A percentile compares a stretch with the other conserved stretches of the same genome.
Evolutionary conservation across 1,284 basidiomycete genomes (phyloP).

Genomic region (Leccinum fallax): DNA sequence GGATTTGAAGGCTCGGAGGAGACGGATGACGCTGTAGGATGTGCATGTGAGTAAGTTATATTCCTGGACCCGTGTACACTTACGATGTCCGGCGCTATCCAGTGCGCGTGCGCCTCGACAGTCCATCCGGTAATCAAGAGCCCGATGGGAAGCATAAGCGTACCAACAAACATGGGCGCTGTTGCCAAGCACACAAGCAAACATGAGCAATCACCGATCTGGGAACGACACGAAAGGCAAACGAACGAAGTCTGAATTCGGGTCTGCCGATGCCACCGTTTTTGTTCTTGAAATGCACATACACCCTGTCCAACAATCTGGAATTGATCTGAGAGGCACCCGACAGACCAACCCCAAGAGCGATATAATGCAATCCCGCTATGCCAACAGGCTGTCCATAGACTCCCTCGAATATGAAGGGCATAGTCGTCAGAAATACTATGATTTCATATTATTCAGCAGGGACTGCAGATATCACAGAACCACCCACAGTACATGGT

Average conservation of each 20-base stretch:
- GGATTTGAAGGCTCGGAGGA: too few species aligned
- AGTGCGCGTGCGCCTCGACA: slow-evolving; percentile 54
- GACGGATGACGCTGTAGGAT: too few species aligned
- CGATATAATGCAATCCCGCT: slow-evolving; percentile 59
- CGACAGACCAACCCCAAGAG: slow-evolving; percentile 49
- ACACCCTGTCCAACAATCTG: slow-evolving; percentile 49
- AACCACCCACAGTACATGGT: slow-evolving; percentile 52
- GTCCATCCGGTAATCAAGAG: slow-evolving; percentile 70
- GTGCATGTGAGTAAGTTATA: too few species aligned
- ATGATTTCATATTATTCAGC: slow-evolving; percentile 26
- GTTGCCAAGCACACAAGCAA: background rate
- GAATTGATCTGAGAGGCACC: slow-evolving; percentile 52
- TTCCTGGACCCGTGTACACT: slow-evolving; percentile 20
- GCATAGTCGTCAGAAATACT: slow-evolving; percentile 69
- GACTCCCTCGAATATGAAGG: slow-evolving; percentile 54
- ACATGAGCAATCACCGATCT: slow-evolving; percentile 1
- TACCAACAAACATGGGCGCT: slow-evolving; percentile 65
- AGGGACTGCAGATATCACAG: background rate
- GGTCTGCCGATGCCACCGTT: slow-evolving; percentile 51
- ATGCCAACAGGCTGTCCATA: slow-evolving; percentile 58
- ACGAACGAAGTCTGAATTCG: slow-evolving; percentile 45
- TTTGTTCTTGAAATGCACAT: slow-evolving; percentile 42
- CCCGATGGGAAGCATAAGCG: slow-evolving; percentile 57
- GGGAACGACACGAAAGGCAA: background rate
- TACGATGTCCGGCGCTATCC: slow-evolving; percentile 71